Conservation (phyloP, 148 eudicot species). For the Rhododendron mucronatum region DNA sequence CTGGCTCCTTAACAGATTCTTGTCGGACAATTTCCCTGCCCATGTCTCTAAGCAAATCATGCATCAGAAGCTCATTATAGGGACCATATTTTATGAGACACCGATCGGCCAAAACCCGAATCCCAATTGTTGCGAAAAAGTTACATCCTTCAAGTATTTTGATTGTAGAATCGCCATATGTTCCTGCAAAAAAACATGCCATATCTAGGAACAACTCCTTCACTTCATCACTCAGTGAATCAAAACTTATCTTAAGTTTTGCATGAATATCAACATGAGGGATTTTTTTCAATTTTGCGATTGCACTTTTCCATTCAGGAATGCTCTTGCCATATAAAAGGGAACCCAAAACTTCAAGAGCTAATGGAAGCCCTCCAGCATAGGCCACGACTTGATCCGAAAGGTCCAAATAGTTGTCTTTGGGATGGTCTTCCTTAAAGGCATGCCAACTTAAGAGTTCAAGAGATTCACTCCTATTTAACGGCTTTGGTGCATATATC, state of each 20-base stretch:
- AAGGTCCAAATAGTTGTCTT: neutral
- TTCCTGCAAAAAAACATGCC: neutral
- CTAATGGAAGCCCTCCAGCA: neutral
- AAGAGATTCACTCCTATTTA: neutral
- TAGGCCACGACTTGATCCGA: neutral
- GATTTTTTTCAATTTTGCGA: neutral
- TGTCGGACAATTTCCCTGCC: neutral
- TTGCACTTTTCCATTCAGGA: constrained; percentile 3
- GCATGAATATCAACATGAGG: neutral
- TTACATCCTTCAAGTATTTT: constrained; percentile 3
- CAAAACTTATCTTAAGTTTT: neutral
- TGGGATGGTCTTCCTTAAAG: neutral
- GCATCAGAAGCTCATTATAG: neutral
- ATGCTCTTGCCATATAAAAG: neutral
- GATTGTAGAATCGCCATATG: neutral
- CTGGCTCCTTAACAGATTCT: constrained; percentile 3
- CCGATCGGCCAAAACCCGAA: neutral
- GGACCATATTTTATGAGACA: neutral
- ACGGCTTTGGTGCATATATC: neutral
- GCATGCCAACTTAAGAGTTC: constrained; percentile 11
- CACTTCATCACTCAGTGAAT: neutral
- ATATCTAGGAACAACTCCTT: neutral
- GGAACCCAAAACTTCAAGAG: neutral
- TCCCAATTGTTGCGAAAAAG: neutral
- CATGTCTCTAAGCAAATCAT: neutral